Conservation (phyloP, 1,139 yeast genomes). For the Geotrichum australiense region DNA sequence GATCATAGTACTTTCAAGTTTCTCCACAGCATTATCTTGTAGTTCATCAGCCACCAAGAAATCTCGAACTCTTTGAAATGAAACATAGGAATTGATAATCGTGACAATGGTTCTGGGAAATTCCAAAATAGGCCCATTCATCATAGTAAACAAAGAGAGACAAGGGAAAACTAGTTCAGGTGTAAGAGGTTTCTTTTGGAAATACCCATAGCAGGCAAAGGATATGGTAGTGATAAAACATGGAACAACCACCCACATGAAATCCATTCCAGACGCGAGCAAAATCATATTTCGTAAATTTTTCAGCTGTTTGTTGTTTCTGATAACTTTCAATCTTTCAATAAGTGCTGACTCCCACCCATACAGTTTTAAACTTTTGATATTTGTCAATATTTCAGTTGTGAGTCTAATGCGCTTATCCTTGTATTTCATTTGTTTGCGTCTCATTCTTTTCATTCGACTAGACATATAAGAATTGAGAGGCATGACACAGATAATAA, state of each 20-base stretch:
- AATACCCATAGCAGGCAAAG: constrained; percentile 45
- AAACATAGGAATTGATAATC: constrained; percentile 54
- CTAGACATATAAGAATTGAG: constrained; percentile 47
- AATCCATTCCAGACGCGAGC: constrained; percentile 41
- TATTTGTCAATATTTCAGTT: constrained; percentile 54
- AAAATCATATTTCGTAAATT: constrained; percentile 50
- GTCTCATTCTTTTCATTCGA: constrained; percentile 43
- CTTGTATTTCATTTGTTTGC: constrained; percentile 60
- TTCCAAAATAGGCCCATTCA: constrained; percentile 53
- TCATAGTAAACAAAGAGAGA: constrained; percentile 50
- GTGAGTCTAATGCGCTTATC: constrained; percentile 59
- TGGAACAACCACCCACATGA: constrained; percentile 62
- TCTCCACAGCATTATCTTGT: constrained; percentile 38
- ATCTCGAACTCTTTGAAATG: constrained; percentile 48
- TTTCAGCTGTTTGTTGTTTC: constrained; percentile 77
- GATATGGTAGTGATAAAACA: constrained; percentile 58
- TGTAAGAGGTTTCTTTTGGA: constrained; percentile 43
- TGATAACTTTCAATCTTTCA: constrained; percentile 46
- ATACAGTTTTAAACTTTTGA: constrained; percentile 63
- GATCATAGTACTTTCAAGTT: constrained; percentile 19
- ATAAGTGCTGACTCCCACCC: constrained; percentile 70
- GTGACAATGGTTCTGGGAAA: constrained; percentile 39
- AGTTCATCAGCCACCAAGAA: constrained; percentile 50
- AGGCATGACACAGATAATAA: constrained; percentile 53
- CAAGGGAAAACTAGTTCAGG: constrained; percentile 74